Conservation (phyloP, 768 basidiomycete genomes). For the Lentinus brumalis region DNA sequence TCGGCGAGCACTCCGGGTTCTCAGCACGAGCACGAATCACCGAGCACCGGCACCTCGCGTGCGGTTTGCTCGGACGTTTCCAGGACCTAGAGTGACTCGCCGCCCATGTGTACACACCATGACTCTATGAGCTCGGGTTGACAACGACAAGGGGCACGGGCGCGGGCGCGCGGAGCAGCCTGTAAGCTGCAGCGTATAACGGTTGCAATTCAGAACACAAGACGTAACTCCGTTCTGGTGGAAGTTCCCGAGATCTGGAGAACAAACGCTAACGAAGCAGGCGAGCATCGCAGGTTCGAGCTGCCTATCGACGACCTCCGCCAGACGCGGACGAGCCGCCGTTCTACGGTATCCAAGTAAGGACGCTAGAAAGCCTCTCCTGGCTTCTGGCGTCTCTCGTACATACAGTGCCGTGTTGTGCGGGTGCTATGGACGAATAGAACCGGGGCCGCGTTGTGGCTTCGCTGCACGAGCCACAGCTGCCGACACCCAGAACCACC, state of each 20-base stretch:
- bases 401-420: not conserved
- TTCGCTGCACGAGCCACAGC: not conserved
- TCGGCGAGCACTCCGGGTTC: not conserved
- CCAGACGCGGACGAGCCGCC: not conserved
- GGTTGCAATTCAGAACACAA: no score
- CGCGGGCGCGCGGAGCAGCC: not conserved
- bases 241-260: no score
- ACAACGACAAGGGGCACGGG: not conserved
- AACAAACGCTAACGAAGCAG: no score
- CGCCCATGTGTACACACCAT: not conserved
- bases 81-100: not conserved
- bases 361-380: not conserved
- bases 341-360: not conserved
- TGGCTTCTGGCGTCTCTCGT: not conserved
- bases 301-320: not conserved
- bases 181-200: not conserved
- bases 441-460: not conserved
- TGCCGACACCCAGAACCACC: not conserved
- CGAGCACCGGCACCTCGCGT: conserved; percentile 1
- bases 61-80: conserved; percentile 6
- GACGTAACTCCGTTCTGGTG: no score
- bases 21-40: conserved; percentile 3
- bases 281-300: no score
- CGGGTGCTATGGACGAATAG: not conserved
- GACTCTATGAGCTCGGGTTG: not conserved